Base-by-base conservation (phyloP, 2,329 filamentous ascomycete genomes). In the Colletotrichum nymphaeae region DNA sequence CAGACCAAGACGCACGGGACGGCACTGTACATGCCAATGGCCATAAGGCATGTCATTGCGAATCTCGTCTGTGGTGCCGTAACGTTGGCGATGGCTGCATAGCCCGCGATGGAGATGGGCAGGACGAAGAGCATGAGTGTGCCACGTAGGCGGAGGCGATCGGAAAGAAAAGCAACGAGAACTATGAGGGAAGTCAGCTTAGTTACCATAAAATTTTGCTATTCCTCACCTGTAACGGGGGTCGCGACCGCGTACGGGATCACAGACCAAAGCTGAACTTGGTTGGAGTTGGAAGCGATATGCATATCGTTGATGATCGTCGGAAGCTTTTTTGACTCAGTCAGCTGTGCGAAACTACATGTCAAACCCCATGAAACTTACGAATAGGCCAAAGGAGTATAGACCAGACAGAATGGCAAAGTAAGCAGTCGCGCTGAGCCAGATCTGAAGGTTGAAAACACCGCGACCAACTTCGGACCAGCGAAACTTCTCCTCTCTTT, bases 41-140 rank as follows among this genome's bases (percentile, higher is more conserved):
- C 89, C 90, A 93, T 92, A 67, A 93, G 82, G 77, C 91, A 92
- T 0, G 91, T 92, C 89, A 92, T 92, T 52, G 86, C 90, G 76
- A 92, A 93, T 64, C 90, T 88, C 5, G 88, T 84, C 1, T 86
- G 84, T 1, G 89, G 79, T 26, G 85, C 84, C 11, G 83, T 78
- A 22, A 88, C 84, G 60, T 90, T 89, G 74, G 89, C 89, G 68
- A 93, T 92, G 8, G 88, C 88, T 0, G 87, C 91, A 76, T 93
- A 93, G 19, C 92, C 92, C 22, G 88, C 83, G 67, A 93, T 93
- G 28, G 91, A 90, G 60, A 93, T 83, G 9, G 90, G 90, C 0
- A 93, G 83, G 0, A 89, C 90, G 79, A 85, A 86, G 3, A 93
- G 86, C 89, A 93, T 92, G 52, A 93, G 81, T 1, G 88, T 81